These are phyloP conservation scores for Penstemon davidsonii DNA, from an alignment of 257 asterid genomes.

Conservation along the genomic window DNA sequence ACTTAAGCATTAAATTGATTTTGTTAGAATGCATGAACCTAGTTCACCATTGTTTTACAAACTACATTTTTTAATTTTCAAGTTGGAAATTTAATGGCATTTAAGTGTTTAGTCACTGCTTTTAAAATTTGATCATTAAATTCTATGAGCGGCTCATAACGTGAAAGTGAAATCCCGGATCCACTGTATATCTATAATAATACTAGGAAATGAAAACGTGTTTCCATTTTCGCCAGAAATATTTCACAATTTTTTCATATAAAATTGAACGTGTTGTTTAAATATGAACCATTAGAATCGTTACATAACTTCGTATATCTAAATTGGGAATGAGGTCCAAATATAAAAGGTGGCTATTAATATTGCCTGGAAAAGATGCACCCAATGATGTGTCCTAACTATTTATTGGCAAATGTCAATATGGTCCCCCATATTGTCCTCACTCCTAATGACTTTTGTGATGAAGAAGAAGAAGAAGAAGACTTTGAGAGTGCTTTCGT, in stretches of 20 bases:
- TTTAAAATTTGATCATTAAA: background rate
- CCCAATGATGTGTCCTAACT: slow-evolving; percentile 20
- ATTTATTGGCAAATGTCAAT: slow-evolving; percentile 15
- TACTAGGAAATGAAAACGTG: background rate
- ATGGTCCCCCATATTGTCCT: slow-evolving; percentile 30
- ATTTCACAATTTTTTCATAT: background rate
- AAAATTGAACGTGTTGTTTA: background rate
- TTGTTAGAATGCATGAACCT: too few relatives aligned
- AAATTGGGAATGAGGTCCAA: slow-evolving; percentile 25
- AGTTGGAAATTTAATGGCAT: too few relatives aligned
- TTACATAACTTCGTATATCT: slow-evolving; percentile 8
- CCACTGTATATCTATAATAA: background rate
- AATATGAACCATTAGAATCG: slow-evolving; percentile 18
- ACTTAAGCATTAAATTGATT: too few relatives aligned
- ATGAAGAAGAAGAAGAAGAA: background rate
- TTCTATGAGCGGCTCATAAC: background rate
- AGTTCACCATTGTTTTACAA: too few relatives aligned
- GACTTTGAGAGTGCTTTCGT: too few relatives aligned
- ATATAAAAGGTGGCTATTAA: slow-evolving; percentile 29
- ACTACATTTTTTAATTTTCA: too few relatives aligned
- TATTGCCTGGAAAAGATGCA: slow-evolving; percentile 19
- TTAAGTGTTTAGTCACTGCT: too few relatives aligned
- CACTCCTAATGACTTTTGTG: background rate
- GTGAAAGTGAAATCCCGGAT: background rate
- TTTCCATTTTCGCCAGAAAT: background rate